Evolutionary conservation across 106 monocot genomes (phyloP), one percentile per base, ranked within the genome.

Genomic region (Cymbidium sinense): DNA sequence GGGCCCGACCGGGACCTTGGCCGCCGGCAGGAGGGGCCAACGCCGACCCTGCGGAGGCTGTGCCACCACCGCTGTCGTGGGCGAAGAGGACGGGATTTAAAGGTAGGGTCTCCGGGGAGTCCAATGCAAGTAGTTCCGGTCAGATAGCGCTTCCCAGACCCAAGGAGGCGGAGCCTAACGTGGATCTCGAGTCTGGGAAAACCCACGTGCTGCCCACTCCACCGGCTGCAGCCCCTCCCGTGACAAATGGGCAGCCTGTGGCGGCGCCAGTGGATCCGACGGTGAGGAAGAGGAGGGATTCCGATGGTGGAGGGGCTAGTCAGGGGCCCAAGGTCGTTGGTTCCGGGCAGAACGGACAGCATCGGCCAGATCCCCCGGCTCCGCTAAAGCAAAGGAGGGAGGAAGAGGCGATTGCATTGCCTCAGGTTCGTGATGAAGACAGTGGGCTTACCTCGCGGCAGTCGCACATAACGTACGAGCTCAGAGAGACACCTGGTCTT

Each of bases 401-500:
- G 55, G 79, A 80, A 54, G 84, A 77, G 8, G 34, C 80, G n/a
- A 76, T 35, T 27, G 34, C 78, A 15, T 77, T 81, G 77, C 86
- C 79, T 7, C 86, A 77, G 72, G 62, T 84, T 67, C 81, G 50
- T 50, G 86, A 86, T 70, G 91, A 98, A 6, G 89, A 92, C 9
- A 87, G 83, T 11, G 86, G 76, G 15, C 79, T 87, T 20, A 74
- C 80, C 13, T 73, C 61, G 31, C 77, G 85, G 50, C 89, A 82
- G 31, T 75, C 86, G n/a, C 91, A 91, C 70, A 90, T 98, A 18
- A 98, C 92, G 54, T 94, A 98, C 61, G 86, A 88, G 79, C 94
- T 98, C 70, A 86, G 94, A 77, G 96, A 98, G 74, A 87, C 86
- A 52, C 96, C 96, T 21, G 96, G 94, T 43, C 88, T 98, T 11